Base-by-base conservation (phyloP, 805 yeast species). In the Candida boidinii region DNA sequence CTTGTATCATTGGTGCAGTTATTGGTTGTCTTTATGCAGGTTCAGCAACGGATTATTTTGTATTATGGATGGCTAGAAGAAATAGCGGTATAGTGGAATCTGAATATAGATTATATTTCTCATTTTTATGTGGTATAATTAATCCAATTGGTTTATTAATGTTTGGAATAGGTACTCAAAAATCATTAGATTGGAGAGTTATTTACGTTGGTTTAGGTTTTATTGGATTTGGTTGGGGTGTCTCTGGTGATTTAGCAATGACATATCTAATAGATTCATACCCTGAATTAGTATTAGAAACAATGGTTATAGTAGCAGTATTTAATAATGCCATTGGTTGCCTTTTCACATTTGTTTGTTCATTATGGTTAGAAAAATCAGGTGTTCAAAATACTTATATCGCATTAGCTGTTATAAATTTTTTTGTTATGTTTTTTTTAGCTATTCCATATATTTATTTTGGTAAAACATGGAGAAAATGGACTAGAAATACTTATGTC, bases 211-310 rank as follows among this genome's bases (percentile, higher is more conserved):
- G 81, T 1, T 55, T 78, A 25, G 84, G 76, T 1, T 68, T 77
- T 43, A 67, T 77, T 39, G 84, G 84, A 1, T 73, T 76, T 39
- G 78, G 82, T 1, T 77, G 76, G 60, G 84, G 83, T 47, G 71
- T 79, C 33, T 70, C 79, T 11, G 84, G 84, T 48, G 86, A 79
- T 49, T 72, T 76, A 32, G 76, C 81, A 23, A 69, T 78, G 74
- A 65, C 75, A 1, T 77, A 77, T 37, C 58, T 75, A 39, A 76
- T 77, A 81, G 80, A 75, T 41, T 62, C 76, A 5, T 78, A 77
- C 40, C 83, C 84, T 2, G 83, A 75, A 28, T 70, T 77, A 69
- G 74, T 77, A 35, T 59, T 77, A 42, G 83, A 77, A 54, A 78
- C 80, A 43, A 76, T 78, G 82, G 76, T 76, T 17, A 81, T 83